Conservation (phyloP, 305 asterid genomes). For the Fraxinus velutina region DNA sequence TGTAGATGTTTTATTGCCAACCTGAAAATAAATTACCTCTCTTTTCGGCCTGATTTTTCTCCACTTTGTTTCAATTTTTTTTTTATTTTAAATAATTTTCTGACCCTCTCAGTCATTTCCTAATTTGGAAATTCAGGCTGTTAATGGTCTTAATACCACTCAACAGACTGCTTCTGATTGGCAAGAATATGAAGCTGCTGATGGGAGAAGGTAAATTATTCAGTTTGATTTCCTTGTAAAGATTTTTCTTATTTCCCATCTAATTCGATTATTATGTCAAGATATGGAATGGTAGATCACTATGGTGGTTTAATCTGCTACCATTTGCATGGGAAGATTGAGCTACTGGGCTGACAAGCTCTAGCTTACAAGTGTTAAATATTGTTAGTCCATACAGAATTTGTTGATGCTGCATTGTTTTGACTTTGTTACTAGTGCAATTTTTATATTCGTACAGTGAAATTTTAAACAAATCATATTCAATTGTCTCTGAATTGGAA, state of each 20-base stretch:
- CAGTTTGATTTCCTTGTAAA: constrained; percentile 13
- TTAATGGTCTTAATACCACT: constrained; percentile 38
- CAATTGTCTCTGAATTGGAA: constrained; percentile 10
- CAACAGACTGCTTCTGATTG: constrained; percentile 74
- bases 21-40: not conserved
- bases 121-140: constrained; percentile 33
- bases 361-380: constrained; percentile 17
- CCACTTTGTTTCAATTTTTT: no score
- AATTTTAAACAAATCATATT: not conserved
- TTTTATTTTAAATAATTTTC: not conserved
- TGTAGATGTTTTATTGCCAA: not conserved
- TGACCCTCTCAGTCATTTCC: constrained; percentile 11
- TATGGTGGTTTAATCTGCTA: constrained; percentile 20
- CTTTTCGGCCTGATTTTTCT: not conserved
- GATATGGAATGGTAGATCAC: not conserved
- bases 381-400: not conserved
- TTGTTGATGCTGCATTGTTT: not conserved
- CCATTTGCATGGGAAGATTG: constrained; percentile 17
- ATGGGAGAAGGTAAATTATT: constrained; percentile 75
- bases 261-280: constrained; percentile 1
- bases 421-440: not conserved
- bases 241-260: constrained; percentile 7
- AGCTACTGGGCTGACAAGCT: constrained; percentile 5
- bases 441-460: not conserved
- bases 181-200: constrained; percentile 89